Conservation (phyloP, 768 basidiomycete genomes). For the Naganishia onofrii region DNA sequence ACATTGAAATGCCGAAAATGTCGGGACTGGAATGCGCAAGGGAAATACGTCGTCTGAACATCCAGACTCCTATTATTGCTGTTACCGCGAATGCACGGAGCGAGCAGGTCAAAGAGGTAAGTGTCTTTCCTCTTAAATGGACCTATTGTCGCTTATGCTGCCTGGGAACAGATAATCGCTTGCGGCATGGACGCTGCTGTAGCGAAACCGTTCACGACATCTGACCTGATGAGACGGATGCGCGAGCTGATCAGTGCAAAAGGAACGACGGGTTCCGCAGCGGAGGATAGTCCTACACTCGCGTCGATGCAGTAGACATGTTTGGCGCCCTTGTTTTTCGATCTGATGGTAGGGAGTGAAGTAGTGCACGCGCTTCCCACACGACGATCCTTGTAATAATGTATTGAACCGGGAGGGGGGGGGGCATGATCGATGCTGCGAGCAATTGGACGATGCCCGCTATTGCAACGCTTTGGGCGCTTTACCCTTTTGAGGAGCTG, state of each 20-base stretch:
- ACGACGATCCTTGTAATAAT: not conserved
- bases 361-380: slow-evolving; percentile 19
- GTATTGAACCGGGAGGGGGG: too few relatives aligned
- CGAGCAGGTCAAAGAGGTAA: slow-evolving; percentile 35
- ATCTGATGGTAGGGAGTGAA: slow-evolving; percentile 9
- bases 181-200: slow-evolving; percentile 37
- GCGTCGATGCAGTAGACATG: not conserved
- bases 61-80: slow-evolving; percentile 34
- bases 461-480: too few relatives aligned
- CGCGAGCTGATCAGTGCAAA: not conserved
- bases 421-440: too few relatives aligned
- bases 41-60: slow-evolving; percentile 29
- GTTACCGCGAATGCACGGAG: slow-evolving; percentile 40
- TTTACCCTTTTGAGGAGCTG: not conserved
- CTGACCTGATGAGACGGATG: slow-evolving; percentile 26
- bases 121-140: not conserved
- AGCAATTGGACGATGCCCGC: too few relatives aligned
- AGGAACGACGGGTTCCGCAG: not conserved
- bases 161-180: slow-evolving; percentile 26
- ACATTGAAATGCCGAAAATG: slow-evolving; percentile 37
- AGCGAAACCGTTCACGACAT: slow-evolving; percentile 37
- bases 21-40: slow-evolving; percentile 33
- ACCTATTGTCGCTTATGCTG: not conserved
- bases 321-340: not conserved
- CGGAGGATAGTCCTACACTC: not conserved